Evolutionary conservation across 2,329 filamentous ascomycete species (phyloP), one percentile per base, ranked within the genome.

Genomic region (Neopestalotiopsis rosae): DNA sequence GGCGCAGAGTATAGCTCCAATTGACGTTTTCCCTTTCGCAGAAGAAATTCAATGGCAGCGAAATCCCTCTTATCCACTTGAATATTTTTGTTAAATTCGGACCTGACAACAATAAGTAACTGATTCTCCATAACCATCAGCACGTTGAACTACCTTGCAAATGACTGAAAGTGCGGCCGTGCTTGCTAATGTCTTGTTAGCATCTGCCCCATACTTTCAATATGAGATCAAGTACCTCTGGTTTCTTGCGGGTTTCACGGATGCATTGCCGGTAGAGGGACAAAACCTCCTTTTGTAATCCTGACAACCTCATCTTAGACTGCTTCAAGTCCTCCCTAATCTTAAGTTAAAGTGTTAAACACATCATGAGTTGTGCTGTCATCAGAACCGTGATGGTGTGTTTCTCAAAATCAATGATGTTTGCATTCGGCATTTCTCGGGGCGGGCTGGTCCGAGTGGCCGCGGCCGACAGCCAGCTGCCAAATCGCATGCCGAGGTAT

Each of bases 251-350:
- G 69, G 92, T 90, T 76, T 93, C 93, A 69, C 95, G 89, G 32
- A 99, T 84, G 76, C 95, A 98, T 77, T 90, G 89, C 69, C 95
- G 90, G 79, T 98, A 99, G 14, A 99, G 88, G 42, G 90, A 86
- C 65, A 98, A 81, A 3, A 98, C 95, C 76, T 97, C 94, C 75
- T 89, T 91, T 79, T 98, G 95, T n/a, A 98, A 85, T 45, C 96
- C 96, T 7, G 95, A 97, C 32, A 95, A 84, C 74, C 90, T 87
- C 83, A 83, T 83, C 42, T 68, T 74, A 40, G 34, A 14, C 28
- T 42, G 20, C 10, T 61, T 5, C 17, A 28, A 10, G 20, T 32
- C 24, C 2, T 38, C 14, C 5, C 10, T 56, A 12, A 38, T 4
- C 20, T 24, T 10, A n/a, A 30, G 38, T 14, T 5, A 20, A 14